Base-by-base conservation (phyloP, 257 asterid species). In the Misopates orontium region DNA sequence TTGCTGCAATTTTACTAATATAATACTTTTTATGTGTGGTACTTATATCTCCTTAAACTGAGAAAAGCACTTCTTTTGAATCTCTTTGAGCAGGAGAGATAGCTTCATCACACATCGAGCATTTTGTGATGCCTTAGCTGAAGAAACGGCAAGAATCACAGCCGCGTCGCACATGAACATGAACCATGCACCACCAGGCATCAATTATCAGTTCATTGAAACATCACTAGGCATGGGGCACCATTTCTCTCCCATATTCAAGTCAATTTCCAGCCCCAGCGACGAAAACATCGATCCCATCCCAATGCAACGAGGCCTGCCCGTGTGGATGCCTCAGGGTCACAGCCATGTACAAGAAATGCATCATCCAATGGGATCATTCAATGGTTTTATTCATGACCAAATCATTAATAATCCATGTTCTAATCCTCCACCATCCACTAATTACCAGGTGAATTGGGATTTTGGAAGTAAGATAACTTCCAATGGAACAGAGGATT, bases 51-150 rank as follows among this genome's bases (percentile, higher is more conserved):
- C 36, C 36, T 36, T 36, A 36, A 3, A 9, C 42, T 36, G 42
- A 36, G 8, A 36, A 36, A 36, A 36, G 4, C 42, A 10, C 8
- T 10, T 36, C 11, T 9, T 4, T 36, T 36, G 42, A 36, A 36
- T 36, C 42, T 36, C 10, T 18, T 8, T 51, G 66, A 16, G 36
- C 74, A 92, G 98, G 90, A 72, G 96, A 66, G 98, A 92, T 54
- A 92, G 98, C 81, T 92, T 92, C 82, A 86, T 87, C 77, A 92
- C 97, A 23, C 98, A 92, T 66, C 82, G 98, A 59, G 98, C 98
- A 8, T 92, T 92, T 68, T 92, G 98, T 62, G 98, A 92, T 24
- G 98, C 97, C 68, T 67, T 92, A 63, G 96, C 96, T 0, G 96
- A 87, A 75, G 98, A 92, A 74, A 89, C 97, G 0, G 97, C 97